Evolutionary conservation across 1,139 yeast species (phyloP).

Genomic region (Candida buenavistaensis): DNA sequence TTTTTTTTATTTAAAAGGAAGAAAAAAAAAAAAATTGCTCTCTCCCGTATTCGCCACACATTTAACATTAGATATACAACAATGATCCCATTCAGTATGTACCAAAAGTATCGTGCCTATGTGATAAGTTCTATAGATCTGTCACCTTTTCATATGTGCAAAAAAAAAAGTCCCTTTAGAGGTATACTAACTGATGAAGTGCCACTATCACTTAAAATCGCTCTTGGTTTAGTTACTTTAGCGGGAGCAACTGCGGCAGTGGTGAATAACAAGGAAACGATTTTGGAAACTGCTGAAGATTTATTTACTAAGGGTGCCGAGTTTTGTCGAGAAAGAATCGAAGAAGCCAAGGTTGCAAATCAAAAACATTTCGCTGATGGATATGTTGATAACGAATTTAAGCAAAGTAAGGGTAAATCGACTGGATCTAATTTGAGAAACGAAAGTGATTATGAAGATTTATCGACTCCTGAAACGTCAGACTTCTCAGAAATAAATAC

Average conservation of each 20-base stretch:
- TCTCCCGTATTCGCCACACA: no score
- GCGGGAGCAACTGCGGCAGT: constrained; percentile 42
- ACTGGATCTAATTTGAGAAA: constrained; percentile 11
- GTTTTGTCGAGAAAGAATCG: constrained; percentile 29
- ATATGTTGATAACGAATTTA: constrained; percentile 26
- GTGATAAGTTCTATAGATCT: no score
- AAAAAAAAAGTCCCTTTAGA: background rate
- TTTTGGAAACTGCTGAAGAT: constrained; percentile 34
- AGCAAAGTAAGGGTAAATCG: constrained; percentile 5
- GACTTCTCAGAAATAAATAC: constrained; percentile 13
- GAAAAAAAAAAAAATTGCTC: no score
- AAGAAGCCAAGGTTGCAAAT: constrained; percentile 20
- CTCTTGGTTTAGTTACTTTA: constrained; percentile 39
- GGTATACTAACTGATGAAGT: constrained; percentile 20
- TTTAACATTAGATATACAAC: no score
- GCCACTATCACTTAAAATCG: constrained; percentile 41
- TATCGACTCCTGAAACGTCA: constrained; percentile 24
- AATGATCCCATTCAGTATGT: constrained; percentile 8
- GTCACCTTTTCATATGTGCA: no score
- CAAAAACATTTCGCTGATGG: constrained; percentile 28
- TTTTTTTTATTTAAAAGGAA: no score
- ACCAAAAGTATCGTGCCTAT: no score
- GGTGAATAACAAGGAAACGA: constrained; percentile 31
- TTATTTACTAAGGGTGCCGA: constrained; percentile 38
- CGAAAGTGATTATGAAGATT: constrained; percentile 20